These are phyloP conservation scores for Macrolepiota fuliginosa DNA, from an alignment of 768 basidiomycete genomes.

Conservation along the genomic window DNA sequence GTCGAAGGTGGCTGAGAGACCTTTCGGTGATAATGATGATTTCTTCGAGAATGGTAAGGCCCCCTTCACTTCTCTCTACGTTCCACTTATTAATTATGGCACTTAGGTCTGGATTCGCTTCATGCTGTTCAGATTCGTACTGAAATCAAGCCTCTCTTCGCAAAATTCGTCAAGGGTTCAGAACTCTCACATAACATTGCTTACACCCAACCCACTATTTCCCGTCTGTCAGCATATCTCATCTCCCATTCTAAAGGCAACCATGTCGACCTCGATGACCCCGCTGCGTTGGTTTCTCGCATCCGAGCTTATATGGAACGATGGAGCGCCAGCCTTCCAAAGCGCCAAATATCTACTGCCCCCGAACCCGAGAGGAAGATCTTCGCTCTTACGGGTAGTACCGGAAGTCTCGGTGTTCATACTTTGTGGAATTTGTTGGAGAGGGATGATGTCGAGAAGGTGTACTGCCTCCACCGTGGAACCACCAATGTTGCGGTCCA, in stretches of 20 bases:
- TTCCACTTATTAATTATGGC: not conserved
- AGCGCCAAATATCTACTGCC: not conserved
- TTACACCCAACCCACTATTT: constrained; percentile 8
- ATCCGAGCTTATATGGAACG: constrained; percentile 5
- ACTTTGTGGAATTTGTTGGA: constrained; percentile 22
- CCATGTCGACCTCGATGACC: not conserved
- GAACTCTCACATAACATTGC: constrained; percentile 10
- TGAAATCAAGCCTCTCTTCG: constrained; percentile 4
- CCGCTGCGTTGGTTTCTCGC: not conserved
- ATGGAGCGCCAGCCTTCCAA: constrained; percentile 1
- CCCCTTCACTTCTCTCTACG: not conserved
- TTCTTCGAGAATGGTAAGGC: constrained; percentile 11
- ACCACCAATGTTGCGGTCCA: not conserved
- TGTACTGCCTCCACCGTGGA: constrained; percentile 26
- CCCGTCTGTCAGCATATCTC: constrained; percentile 4
- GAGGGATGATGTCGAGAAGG: constrained; percentile 14
- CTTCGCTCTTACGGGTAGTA: constrained; percentile 31
- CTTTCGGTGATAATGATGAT: constrained; percentile 4
- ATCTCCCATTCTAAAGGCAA: not conserved
- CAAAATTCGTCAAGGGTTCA: not conserved
- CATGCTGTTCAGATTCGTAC: constrained; percentile 14
- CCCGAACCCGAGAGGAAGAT: constrained; percentile 16
- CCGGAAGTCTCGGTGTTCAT: constrained; percentile 29
- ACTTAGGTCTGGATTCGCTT: constrained; percentile 12
- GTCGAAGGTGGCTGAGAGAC: not conserved